These are phyloP conservation scores for Cardamine resedifolia DNA, from an alignment of 345 rosid species.

Conservation along the genomic window DNA sequence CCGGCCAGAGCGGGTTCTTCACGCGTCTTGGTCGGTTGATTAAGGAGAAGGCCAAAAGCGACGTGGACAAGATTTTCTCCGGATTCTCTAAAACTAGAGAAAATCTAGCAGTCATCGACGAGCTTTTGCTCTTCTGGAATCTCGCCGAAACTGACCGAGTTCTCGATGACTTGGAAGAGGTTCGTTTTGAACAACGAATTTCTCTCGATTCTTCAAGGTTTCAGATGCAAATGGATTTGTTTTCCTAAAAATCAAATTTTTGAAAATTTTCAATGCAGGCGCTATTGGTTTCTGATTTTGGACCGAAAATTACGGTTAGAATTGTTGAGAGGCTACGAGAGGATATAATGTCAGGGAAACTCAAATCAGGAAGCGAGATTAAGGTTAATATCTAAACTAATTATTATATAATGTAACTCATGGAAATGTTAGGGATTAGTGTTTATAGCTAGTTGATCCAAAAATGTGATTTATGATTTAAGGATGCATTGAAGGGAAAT, in stretches of 20 bases:
- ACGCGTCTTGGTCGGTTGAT: slow-evolving; percentile 80
- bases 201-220: slow-evolving; percentile 9
- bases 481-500: slow-evolving; percentile 83
- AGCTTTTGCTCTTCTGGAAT: slow-evolving; percentile 93
- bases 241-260: too few species aligned
- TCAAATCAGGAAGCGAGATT: slow-evolving; percentile 87
- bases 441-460: neutral
- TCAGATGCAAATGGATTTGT: neutral
- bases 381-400: slow-evolving; percentile 49
- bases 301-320: slow-evolving; percentile 81
- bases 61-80: slow-evolving; percentile 84
- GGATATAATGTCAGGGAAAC: slow-evolving; percentile 78
- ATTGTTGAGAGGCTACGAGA: slow-evolving; percentile 85
- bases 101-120: slow-evolving; percentile 87
- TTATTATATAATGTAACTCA: neutral
- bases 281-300: slow-evolving; percentile 87
- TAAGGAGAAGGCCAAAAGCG: slow-evolving; percentile 91
- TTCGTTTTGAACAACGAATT: neutral
- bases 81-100: slow-evolving; percentile 95
- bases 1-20: slow-evolving; percentile 89
- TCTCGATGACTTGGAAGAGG: slow-evolving; percentile 96
- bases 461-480: slow-evolving; percentile 30
- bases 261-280: slow-evolving; percentile 44
- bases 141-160: slow-evolving; percentile 89
- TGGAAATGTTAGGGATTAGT: slow-evolving; percentile 1